phyloP scores from a whole-genome alignment of 495 filamentous ascomycete species.

The Penicillium herquei region DNA sequence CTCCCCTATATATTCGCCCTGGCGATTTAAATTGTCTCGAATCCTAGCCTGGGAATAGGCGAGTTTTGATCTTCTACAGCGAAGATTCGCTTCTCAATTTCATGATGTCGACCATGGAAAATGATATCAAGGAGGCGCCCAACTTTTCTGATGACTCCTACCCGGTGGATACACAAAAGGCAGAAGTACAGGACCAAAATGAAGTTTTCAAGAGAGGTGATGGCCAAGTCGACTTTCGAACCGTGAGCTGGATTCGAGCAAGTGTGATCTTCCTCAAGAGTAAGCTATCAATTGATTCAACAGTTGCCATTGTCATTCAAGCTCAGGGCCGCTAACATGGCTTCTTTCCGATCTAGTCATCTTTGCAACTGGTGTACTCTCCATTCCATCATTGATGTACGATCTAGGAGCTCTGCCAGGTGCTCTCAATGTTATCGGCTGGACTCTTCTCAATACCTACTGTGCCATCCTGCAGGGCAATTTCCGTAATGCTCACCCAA shows the following conservation, averaged over 20 bases:
- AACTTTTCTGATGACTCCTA: slow-evolving; percentile 4
- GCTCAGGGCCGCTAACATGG: background rate
- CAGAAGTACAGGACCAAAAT: slow-evolving; percentile 24
- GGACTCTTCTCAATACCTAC: slow-evolving; percentile 64
- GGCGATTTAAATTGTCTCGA: too few relatives aligned
- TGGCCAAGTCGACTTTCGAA: slow-evolving; percentile 54
- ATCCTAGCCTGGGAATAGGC: too few relatives aligned
- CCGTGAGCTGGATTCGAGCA: slow-evolving; percentile 55
- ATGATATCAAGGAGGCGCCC: slow-evolving; percentile 22
- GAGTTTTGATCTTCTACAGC: too few relatives aligned
- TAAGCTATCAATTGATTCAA: slow-evolving; percentile 7
- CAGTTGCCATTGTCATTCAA: too few relatives aligned
- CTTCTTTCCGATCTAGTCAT: slow-evolving; percentile 23
- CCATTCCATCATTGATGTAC: slow-evolving; percentile 60
- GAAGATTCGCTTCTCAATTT: background rate
- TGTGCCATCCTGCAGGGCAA: slow-evolving; percentile 35
- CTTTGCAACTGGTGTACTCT: slow-evolving; percentile 59
- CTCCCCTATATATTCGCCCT: slow-evolving; percentile 10
- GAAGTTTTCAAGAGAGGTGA: slow-evolving; percentile 54
- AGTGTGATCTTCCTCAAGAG: slow-evolving; percentile 58
- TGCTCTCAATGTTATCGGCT: slow-evolving; percentile 54
- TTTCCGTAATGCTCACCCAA: slow-evolving; percentile 35
- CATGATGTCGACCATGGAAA: slow-evolving; percentile 10
- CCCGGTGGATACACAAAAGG: slow-evolving; percentile 9
- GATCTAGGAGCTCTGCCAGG: slow-evolving; percentile 59